Percentiles rank a stretch among this genome's conserved stretches.
phyloP scores from a whole-genome alignment of 2,329 filamentous ascomycete genomes.

The Teratosphaeria nubilosa region DNA sequence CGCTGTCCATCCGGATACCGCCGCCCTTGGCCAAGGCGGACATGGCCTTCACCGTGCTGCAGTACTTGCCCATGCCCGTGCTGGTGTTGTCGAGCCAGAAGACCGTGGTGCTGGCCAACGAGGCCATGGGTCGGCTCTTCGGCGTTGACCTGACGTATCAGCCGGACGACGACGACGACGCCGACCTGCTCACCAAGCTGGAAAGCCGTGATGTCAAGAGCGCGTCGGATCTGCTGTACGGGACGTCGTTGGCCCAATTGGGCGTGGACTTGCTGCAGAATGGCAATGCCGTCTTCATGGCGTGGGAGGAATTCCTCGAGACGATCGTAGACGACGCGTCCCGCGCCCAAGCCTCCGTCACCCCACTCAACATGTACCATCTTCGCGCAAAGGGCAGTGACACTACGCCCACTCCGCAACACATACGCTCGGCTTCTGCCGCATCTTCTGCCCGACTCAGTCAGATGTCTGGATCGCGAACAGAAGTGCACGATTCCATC shows the following conservation, averaged over 20 bases:
- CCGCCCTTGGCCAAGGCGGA: slow-evolving; percentile 22
- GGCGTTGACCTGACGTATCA: slow-evolving; percentile 39
- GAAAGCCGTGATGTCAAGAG: slow-evolving; percentile 23
- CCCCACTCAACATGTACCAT: slow-evolving; percentile 20
- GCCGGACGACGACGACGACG: slow-evolving; percentile 4
- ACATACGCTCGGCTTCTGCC: slow-evolving; percentile 13
- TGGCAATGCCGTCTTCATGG: slow-evolving; percentile 43
- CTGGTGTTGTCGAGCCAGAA: slow-evolving; percentile 59
- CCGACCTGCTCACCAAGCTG: slow-evolving; percentile 3
- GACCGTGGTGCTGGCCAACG: slow-evolving; percentile 63
- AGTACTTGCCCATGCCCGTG: slow-evolving; percentile 63
- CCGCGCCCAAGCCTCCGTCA: slow-evolving; percentile 16
- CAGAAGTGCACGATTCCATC: slow-evolving; percentile 48
- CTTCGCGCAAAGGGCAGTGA: slow-evolving; percentile 9
- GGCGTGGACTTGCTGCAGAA: slow-evolving; percentile 66
- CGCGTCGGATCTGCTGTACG: slow-evolving; percentile 51
- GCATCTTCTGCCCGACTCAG: slow-evolving; percentile 3
- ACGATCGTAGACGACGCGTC: slow-evolving; percentile 32
- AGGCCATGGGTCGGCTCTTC: slow-evolving; percentile 61
- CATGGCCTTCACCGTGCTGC: slow-evolving; percentile 55
- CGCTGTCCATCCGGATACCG: slow-evolving; percentile 25
- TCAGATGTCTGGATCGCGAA: slow-evolving; percentile 25
- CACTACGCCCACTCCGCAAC: slow-evolving; percentile 10
- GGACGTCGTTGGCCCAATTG: slow-evolving; percentile 57
- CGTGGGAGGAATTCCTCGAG: slow-evolving; percentile 41